Conservation (phyloP, 2,329 filamentous ascomycete genomes). For the Sporothrix curviconia region DNA sequence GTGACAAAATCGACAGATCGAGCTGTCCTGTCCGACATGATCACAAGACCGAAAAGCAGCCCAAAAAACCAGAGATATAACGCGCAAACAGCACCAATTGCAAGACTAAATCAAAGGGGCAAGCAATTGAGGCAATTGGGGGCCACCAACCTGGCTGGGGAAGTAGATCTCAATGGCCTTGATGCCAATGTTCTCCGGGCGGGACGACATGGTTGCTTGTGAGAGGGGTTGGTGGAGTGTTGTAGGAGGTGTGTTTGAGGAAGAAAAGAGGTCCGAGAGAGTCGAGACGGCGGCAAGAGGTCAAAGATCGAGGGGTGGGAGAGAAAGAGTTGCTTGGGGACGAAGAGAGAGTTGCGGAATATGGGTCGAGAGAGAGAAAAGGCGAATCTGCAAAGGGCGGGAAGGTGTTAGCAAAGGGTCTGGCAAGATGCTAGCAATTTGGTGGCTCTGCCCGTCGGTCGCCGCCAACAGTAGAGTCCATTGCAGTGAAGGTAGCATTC, state of each 20-base stretch:
- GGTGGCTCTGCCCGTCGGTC: constrained; percentile 1
- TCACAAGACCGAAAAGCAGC: background rate
- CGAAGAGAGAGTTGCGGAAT: background rate
- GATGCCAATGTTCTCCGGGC: constrained; percentile 83
- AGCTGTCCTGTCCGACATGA: too few relatives aligned
- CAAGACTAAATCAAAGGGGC: too few relatives aligned
- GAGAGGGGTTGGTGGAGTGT: background rate
- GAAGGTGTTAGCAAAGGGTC: background rate
- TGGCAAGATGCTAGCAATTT: constrained; percentile 1
- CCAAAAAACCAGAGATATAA: background rate
- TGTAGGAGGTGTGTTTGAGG: background rate
- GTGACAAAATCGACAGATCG: too few relatives aligned
- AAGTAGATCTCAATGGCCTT: constrained; percentile 91
- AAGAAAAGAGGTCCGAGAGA: background rate
- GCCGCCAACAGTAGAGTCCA: background rate
- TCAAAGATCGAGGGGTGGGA: background rate
- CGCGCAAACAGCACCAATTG: background rate
- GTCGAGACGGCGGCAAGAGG: constrained; percentile 1
- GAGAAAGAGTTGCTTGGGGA: background rate
- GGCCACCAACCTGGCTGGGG: constrained; percentile 65
- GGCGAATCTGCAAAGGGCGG: background rate
- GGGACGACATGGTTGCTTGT: constrained; percentile 60
- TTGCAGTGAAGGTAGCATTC: background rate
- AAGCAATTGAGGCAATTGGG: background rate
- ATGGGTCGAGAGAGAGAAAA: background rate